phyloP scores from a whole-genome alignment of 2,329 filamentous ascomycete genomes.

The Xylaria sp. region DNA sequence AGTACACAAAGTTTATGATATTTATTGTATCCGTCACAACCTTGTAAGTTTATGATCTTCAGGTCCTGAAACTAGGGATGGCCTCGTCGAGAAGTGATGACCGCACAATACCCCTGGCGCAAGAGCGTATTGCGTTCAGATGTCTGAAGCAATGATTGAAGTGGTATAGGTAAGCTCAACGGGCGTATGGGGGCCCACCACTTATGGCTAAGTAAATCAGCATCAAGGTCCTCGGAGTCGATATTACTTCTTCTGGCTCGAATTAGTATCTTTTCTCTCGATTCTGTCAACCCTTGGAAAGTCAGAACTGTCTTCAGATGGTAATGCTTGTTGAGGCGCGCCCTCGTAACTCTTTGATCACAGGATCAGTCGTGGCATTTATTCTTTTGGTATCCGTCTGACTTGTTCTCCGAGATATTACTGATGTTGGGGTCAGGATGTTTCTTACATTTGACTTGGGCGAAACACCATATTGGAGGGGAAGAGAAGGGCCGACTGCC shows the following conservation, averaged over 20 bases:
- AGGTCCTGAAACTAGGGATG: too few species aligned
- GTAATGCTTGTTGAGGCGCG: not conserved
- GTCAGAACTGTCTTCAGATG: constrained; percentile 13
- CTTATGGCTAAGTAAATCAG: not conserved
- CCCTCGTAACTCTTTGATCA: not conserved
- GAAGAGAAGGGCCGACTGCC: not conserved
- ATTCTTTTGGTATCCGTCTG: not conserved
- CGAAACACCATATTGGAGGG: not conserved
- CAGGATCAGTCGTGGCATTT: not conserved
- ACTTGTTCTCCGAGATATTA: not conserved
- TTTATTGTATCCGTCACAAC: too few species aligned
- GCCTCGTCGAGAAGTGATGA: too few species aligned
- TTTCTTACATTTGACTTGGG: not conserved
- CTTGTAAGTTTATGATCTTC: too few species aligned
- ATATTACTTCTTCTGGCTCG: not conserved
- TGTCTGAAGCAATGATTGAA: too few species aligned
- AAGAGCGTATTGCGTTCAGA: too few species aligned
- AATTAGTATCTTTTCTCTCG: constrained; percentile 16
- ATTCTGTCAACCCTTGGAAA: constrained; percentile 13
- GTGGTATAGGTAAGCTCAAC: too few species aligned
- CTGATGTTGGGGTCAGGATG: not conserved
- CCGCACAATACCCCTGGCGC: too few species aligned
- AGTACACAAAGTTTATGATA: too few species aligned
- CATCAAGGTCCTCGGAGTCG: not conserved
- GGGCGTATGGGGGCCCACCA: too few species aligned